These are phyloP conservation scores for Kurtzmaniella quercitrusa DNA, from an alignment of 1,139 yeast species.

Conservation along the genomic window DNA sequence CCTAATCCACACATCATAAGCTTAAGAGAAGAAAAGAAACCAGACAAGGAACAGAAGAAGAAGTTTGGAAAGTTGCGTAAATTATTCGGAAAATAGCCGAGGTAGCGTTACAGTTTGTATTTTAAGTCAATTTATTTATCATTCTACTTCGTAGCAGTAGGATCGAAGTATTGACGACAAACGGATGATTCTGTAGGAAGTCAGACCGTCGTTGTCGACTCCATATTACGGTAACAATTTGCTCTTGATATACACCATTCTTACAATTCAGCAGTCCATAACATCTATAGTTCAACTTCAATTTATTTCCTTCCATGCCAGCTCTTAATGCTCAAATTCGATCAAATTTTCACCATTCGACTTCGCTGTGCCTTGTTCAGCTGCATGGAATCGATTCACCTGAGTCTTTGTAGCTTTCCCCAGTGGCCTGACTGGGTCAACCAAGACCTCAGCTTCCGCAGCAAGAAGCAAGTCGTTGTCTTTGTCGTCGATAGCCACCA, in stretches of 20 bases:
- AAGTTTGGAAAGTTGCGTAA: conserved; percentile 56
- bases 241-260: too few species aligned
- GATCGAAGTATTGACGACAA: too few species aligned
- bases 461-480: conserved; percentile 45
- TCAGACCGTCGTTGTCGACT: too few species aligned
- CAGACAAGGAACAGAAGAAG: conserved; percentile 32
- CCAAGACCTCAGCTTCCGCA: conserved; percentile 40
- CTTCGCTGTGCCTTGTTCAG: not conserved
- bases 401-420: not conserved
- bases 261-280: too few species aligned
- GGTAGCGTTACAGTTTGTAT: not conserved
- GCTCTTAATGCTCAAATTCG: conserved; percentile 6
- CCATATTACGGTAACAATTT: too few species aligned
- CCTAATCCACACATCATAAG: conserved; percentile 9
- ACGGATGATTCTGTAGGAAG: too few species aligned
- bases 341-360: conserved; percentile 3
- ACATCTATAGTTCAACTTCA: not conserved
- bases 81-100: conserved; percentile 46
- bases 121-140: not conserved
- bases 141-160: too few species aligned
- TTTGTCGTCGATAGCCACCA: conserved; percentile 41
- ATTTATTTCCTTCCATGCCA: too few species aligned
- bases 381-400: not conserved
- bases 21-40: conserved; percentile 9
- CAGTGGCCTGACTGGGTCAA: conserved; percentile 12